Evolutionary conservation across 306 rosid genomes (phyloP).

Genomic region (Amphicarpaea edgeworthii): DNA sequence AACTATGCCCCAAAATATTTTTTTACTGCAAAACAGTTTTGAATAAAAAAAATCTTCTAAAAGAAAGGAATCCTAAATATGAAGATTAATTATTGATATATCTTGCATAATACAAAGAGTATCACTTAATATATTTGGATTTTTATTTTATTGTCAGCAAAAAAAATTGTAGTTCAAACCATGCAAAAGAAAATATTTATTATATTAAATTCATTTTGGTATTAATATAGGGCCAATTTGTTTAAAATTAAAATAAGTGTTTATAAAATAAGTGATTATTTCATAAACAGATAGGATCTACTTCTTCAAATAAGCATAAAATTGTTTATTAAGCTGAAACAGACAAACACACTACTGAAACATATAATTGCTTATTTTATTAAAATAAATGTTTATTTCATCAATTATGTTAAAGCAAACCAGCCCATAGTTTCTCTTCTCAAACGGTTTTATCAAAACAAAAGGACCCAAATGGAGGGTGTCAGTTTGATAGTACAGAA

Average conservation of each 20-base stretch:
- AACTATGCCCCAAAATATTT: slow-evolving; percentile 11
- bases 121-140: slow-evolving; percentile 22
- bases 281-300: too few relatives aligned
- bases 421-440: slow-evolving; percentile 21
- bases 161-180: slow-evolving; percentile 14
- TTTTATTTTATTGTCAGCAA: neutral
- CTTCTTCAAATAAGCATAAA: too few relatives aligned
- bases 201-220: slow-evolving; percentile 34
- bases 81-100: slow-evolving; percentile 29
- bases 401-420: too few relatives aligned
- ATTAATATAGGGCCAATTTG: too few relatives aligned
- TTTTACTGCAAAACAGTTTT: slow-evolving; percentile 13
- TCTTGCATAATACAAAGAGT: neutral
- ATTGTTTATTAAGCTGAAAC: too few relatives aligned
- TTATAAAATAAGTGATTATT: too few relatives aligned
- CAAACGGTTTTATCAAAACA: slow-evolving; percentile 12
- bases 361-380: too few relatives aligned
- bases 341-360: too few relatives aligned
- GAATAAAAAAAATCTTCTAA: neutral
- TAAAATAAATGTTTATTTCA: too few relatives aligned
- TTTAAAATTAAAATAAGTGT: too few relatives aligned
- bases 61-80: slow-evolving; percentile 30
- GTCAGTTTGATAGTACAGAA: slow-evolving; percentile 28
- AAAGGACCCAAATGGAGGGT: slow-evolving; percentile 8
- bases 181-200: neutral